A percentile compares a stretch with the other conserved stretches of the same genome.
phyloP scores from a whole-genome alignment of 176 grass and related monocot genomes.

The Luzula sylvatica region DNA sequence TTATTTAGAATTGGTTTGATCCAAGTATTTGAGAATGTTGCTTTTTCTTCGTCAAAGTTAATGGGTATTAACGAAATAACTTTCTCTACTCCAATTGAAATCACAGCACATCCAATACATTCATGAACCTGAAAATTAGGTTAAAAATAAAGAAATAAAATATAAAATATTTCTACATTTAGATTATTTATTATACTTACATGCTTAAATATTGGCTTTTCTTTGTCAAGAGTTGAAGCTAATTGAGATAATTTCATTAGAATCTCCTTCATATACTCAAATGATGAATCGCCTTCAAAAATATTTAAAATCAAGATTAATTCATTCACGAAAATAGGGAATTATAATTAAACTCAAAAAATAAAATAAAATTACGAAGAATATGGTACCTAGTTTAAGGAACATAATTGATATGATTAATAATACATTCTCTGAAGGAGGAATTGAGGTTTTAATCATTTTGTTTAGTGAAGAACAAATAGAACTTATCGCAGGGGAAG shows the following conservation, averaged over 20 bases:
- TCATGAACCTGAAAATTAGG: slow-evolving; percentile 59
- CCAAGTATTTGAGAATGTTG: slow-evolving; percentile 77
- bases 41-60: slow-evolving; percentile 41
- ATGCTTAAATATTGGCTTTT: slow-evolving; percentile 23
- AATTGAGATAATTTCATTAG: slow-evolving; percentile 52
- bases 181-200: slow-evolving; percentile 36
- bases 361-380: slow-evolving; percentile 3
- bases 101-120: slow-evolving; percentile 72
- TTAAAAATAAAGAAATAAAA: slow-evolving; percentile 20
- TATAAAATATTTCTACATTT: not conserved
- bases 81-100: slow-evolving; percentile 77
- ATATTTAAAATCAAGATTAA: not conserved
- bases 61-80: slow-evolving; percentile 58
- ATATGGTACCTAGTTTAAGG: slow-evolving; percentile 63
- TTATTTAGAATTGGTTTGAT: slow-evolving; percentile 82
- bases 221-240: slow-evolving; percentile 32
- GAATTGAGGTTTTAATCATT: slow-evolving; percentile 28
- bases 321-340: not conserved
- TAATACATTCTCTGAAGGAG: slow-evolving; percentile 43
- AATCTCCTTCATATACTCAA: slow-evolving; percentile 72
- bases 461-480: slow-evolving; percentile 59
- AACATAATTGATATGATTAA: slow-evolving; percentile 52
- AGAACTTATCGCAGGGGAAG: slow-evolving; percentile 42
- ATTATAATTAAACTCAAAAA: not conserved
- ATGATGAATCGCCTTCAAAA: slow-evolving; percentile 54